Base-by-base conservation (phyloP, 805 yeast species). In the Priceomyces medius region DNA sequence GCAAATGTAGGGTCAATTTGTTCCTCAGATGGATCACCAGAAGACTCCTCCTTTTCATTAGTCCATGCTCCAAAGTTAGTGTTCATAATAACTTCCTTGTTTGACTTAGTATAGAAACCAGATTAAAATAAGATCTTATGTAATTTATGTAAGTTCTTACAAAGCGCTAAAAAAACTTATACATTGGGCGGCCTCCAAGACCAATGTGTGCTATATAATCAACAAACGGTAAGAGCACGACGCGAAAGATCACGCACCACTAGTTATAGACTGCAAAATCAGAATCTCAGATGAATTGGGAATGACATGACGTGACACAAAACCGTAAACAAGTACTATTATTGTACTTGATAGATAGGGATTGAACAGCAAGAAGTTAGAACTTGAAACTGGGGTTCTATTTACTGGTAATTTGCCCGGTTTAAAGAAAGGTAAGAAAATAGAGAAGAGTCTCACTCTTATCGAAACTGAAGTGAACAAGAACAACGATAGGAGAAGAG, bases 1-100 rank as follows among this genome's bases (percentile, higher is more conserved):
- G 59, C 57, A 45, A 62, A 64, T 12, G 62, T 43, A 8, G 66
- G 63, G 38, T 64, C 67, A 32, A 61, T 61, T 45, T 58, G 59
- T 31, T 55, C 63, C 14, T 54, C 62, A 20, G 42, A 33, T 12
- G 48, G 43, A 4, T 45, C 50, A 20, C 40, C 41, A 17, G 34
- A 32, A 14, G 40, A 37, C 16, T 56, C 57, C 33, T 48, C 52
- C 35, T 54, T 54, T 32, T 54, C 60, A 31, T 50, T 49, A 32
- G 44, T 44, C 64, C 65, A 60, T 20, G 55, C 38, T 10, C 47
- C 45, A 37, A 47, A 60, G 37, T 55, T 50, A 9, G 51, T 26
- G 40, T 57, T 58, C 63, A 58, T 59, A 16, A 20, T 19, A 12
- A 27, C 35, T 13, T 39, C 14, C 20, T 38, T 31, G 38, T 16